These are phyloP conservation scores for Jamesozyma lodderae DNA, from an alignment of 805 yeast genomes.

Conservation along the genomic window DNA sequence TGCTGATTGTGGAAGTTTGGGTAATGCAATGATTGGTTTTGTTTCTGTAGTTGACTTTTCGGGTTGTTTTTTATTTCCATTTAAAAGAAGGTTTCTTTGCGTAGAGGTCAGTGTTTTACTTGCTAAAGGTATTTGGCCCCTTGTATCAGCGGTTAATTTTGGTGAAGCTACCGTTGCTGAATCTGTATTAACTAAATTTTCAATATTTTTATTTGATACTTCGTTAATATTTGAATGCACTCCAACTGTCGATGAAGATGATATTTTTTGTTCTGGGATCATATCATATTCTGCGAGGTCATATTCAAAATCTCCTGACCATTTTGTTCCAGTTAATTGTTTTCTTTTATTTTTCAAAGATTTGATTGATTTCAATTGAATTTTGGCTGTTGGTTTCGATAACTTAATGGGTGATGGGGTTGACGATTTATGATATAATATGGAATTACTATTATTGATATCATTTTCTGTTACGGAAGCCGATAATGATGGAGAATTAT, in stretches of 20 bases:
- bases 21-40: not conserved
- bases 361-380: too few relatives aligned
- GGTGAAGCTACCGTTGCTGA: not conserved
- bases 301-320: conserved; percentile 27
- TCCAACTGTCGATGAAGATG: not conserved
- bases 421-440: conserved; percentile 11
- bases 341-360: not conserved
- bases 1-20: not conserved
- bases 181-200: not conserved
- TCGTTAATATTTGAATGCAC: not conserved
- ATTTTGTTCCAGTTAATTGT: conserved; percentile 13
- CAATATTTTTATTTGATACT: not conserved
- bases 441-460: conserved; percentile 1
- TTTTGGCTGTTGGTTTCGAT: not conserved
- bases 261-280: conserved; percentile 5
- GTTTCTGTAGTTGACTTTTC: not conserved
- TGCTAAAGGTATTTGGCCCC: not conserved
- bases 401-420: conserved; percentile 22
- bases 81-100: conserved; percentile 12
- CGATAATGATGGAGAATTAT: too few relatives aligned
- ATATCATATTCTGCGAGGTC: conserved; percentile 16
- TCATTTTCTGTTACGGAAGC: not conserved
- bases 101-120: conserved; percentile 6
- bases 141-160: not conserved
- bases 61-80: conserved; percentile 3